Conservation (phyloP, 2,329 filamentous ascomycete species). For the Scortechinia acanthostroma region DNA sequence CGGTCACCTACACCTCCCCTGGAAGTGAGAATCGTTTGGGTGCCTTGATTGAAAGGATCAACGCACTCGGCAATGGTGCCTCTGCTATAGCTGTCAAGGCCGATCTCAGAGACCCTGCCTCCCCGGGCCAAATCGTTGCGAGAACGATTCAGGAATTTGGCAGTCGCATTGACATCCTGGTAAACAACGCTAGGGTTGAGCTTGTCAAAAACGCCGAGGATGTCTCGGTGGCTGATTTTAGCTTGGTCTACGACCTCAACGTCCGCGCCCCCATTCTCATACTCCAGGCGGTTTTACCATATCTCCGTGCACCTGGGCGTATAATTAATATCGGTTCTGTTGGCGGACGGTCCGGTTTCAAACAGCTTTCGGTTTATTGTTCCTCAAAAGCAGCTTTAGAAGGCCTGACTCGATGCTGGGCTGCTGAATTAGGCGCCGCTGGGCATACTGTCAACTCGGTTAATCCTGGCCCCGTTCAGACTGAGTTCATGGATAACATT, state of each 20-base stretch:
- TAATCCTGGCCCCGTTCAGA: conserved; percentile 49
- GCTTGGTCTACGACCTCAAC: conserved; percentile 46
- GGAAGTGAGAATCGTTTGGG: too few species aligned
- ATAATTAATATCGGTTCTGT: conserved; percentile 55
- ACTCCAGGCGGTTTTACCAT: conserved; percentile 40
- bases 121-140: too few species aligned
- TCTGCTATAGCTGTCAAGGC: too few species aligned
- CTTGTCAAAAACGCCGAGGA: conserved; percentile 24
- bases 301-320: conserved; percentile 34
- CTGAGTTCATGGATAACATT: conserved; percentile 46
- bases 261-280: conserved; percentile 44
- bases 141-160: too few species aligned
- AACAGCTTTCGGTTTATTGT: conserved; percentile 38
- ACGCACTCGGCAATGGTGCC: too few species aligned
- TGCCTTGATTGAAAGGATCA: too few species aligned
- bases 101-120: too few species aligned
- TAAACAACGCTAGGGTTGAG: conserved; percentile 29
- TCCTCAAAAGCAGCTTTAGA: conserved; percentile 54
- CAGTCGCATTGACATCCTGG: conserved; percentile 22
- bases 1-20: too few species aligned
- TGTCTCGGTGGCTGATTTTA: conserved; percentile 39
- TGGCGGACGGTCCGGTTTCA: conserved; percentile 35
- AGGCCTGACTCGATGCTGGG: conserved; percentile 48
- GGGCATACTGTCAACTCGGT: conserved; percentile 56
- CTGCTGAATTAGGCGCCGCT: conserved; percentile 43